Evolutionary conservation across 768 basidiomycete genomes (phyloP).

Genomic region (Hydnum rufescens): DNA sequence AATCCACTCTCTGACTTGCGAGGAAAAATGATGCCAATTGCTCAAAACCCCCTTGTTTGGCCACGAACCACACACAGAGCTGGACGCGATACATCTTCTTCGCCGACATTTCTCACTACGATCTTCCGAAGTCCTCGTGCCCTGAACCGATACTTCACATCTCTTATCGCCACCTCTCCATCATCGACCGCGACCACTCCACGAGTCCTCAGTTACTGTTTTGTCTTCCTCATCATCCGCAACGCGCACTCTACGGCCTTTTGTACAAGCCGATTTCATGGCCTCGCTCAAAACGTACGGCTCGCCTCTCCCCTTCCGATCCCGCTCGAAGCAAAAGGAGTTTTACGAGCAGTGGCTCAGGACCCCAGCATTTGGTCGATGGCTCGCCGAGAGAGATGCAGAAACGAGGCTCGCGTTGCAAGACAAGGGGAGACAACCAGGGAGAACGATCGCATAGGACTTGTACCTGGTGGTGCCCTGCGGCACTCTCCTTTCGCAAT

Average conservation of each 20-base stretch:
- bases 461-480: too few relatives aligned
- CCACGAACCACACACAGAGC: conserved; percentile 6
- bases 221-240: conserved; percentile 11
- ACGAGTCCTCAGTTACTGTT: neutral
- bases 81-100: conserved; percentile 35
- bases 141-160: conserved; percentile 77
- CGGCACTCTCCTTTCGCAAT: too few relatives aligned
- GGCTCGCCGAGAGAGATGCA: conserved; percentile 26
- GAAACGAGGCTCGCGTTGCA: conserved; percentile 6
- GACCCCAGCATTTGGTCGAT: conserved; percentile 57
- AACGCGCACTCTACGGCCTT: conserved; percentile 22
- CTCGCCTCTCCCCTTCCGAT: conserved; percentile 54
- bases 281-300: conserved; percentile 52
- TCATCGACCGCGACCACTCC: conserved; percentile 14
- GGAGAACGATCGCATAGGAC: too few relatives aligned
- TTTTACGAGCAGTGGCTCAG: conserved; percentile 66
- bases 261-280: conserved; percentile 49
- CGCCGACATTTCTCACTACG: conserved; percentile 70
- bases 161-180: conserved; percentile 48
- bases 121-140: conserved; percentile 72
- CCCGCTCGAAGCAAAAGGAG: conserved; percentile 37
- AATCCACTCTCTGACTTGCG: neutral
- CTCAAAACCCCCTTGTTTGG: neutral
- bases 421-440: neutral
- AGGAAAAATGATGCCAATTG: neutral